A percentile compares a stretch with the other conserved stretches of the same genome.
Evolutionary conservation across 371 early-diverging fungal species (phyloP).

Genomic region (Umbelopsis sp.): DNA sequence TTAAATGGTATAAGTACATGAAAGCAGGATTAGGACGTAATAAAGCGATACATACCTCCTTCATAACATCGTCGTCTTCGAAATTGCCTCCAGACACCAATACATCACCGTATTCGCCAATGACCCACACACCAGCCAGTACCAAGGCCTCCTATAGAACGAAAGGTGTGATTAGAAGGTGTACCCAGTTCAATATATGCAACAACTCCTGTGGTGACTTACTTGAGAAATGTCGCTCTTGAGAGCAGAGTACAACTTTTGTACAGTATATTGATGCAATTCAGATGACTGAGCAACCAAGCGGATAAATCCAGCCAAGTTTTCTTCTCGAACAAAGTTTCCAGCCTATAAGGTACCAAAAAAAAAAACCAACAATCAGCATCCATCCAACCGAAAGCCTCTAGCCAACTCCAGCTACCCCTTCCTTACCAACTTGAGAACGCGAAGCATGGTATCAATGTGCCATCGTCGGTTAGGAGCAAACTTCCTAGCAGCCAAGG

Average conservation of each 20-base stretch:
- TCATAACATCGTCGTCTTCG: constrained; percentile 70
- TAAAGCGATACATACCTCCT: constrained; percentile 46
- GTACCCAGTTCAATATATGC: not conserved
- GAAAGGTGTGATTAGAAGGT: not conserved
- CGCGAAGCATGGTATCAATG: constrained; percentile 91
- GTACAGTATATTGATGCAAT: constrained; percentile 83
- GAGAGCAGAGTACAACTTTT: constrained; percentile 83
- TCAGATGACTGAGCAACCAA: constrained; percentile 77
- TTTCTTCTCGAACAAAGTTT: constrained; percentile 72
- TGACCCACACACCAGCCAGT: constrained; percentile 91
- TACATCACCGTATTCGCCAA: constrained; percentile 96
- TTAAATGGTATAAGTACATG: too few relatives aligned
- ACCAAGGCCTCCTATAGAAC: constrained; percentile 79
- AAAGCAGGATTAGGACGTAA: too few relatives aligned
- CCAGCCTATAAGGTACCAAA: constrained; percentile 50
- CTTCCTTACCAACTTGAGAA: constrained; percentile 62
- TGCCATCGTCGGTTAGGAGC: constrained; percentile 96
- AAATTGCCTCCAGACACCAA: constrained; percentile 69
- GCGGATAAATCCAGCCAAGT: constrained; percentile 70
- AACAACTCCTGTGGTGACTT: constrained; percentile 5
- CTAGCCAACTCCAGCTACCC: not conserved
- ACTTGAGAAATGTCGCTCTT: constrained; percentile 79
- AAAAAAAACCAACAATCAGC: constrained; percentile 19
- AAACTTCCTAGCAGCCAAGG: constrained; percentile 84
- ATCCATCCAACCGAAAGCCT: constrained; percentile 20